Percentiles rank a stretch among this genome's conserved stretches.
Evolutionary conservation across 345 rosid species (phyloP).

Genomic region (Populus pruinosa): DNA sequence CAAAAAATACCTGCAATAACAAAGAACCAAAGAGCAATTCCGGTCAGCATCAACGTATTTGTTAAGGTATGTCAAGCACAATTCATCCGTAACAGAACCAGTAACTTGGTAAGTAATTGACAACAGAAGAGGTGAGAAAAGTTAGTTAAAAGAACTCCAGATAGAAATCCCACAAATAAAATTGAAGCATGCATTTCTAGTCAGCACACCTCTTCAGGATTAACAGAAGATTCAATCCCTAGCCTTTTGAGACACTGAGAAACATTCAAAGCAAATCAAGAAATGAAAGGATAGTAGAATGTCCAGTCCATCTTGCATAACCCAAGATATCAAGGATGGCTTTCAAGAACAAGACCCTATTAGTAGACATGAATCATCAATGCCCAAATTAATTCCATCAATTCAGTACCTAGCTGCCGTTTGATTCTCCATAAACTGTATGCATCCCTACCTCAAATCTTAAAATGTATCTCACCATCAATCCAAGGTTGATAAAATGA

Average conservation of each 20-base stretch:
- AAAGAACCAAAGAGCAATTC: neutral
- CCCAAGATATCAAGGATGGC: neutral
- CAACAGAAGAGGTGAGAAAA: neutral
- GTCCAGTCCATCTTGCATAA: neutral
- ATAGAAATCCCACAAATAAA: neutral
- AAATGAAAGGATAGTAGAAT: neutral
- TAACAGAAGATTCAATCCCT: neutral
- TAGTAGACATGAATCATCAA: neutral
- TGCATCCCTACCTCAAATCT: neutral
- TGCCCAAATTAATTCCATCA: neutral
- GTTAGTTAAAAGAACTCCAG: neutral
- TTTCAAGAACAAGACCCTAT: neutral
- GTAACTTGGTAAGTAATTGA: neutral
- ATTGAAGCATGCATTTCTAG: neutral
- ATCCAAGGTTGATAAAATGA: neutral
- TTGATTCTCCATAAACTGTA: neutral
- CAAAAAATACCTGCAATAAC: slow-evolving; percentile 29
- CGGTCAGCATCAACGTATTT: neutral
- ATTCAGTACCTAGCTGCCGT: neutral
- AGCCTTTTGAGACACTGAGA: neutral
- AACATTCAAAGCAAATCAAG: neutral
- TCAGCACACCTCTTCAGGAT: neutral
- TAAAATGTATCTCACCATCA: neutral
- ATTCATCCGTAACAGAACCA: neutral
- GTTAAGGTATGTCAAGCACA: too few species aligned